A percentile compares a stretch with the other conserved stretches of the same genome.
Conservation (phyloP, 352 stramenopile genomes). For the Phytophthora cactorum region DNA sequence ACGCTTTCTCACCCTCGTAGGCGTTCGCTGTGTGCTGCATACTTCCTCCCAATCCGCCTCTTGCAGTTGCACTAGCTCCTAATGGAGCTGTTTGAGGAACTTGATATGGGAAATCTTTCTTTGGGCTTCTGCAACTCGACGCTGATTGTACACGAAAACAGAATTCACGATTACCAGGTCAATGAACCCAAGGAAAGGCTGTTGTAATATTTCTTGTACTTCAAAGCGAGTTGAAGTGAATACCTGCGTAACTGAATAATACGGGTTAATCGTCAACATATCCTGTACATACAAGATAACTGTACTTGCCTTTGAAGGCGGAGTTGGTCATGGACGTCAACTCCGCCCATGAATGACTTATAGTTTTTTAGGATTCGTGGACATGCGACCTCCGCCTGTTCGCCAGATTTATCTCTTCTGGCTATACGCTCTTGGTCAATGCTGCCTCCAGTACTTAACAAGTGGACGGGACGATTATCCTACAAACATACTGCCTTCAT, state of each 20-base stretch:
- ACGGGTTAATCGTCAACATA: neutral
- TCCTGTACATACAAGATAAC: constrained; percentile 9
- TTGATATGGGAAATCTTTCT: constrained; percentile 3
- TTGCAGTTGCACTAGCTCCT: constrained; percentile 7
- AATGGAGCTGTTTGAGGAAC: constrained; percentile 11
- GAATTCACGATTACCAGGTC: constrained; percentile 4
- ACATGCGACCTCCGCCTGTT: neutral
- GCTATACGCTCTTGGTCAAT: neutral
- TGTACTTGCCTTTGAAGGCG: constrained; percentile 3
- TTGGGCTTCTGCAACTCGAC: neutral
- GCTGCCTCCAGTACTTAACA: neutral
- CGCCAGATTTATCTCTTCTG: neutral
- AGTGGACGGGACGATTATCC: neutral
- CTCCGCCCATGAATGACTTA: neutral
- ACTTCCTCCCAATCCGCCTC: neutral
- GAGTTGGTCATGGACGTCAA: constrained; percentile 1
- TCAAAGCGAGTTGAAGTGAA: constrained; percentile 4
- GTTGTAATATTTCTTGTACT: constrained; percentile 24
- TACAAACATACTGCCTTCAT: neutral
- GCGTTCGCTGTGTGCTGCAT: neutral
- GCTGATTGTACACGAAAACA: constrained; percentile 14
- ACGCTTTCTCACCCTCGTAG: neutral
- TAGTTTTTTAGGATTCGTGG: constrained; percentile 1
- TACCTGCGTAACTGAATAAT: constrained; percentile 8
- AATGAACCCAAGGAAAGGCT: constrained; percentile 9